phyloP scores from a whole-genome alignment of 257 asterid species.

The Nicotiana tabacum region DNA sequence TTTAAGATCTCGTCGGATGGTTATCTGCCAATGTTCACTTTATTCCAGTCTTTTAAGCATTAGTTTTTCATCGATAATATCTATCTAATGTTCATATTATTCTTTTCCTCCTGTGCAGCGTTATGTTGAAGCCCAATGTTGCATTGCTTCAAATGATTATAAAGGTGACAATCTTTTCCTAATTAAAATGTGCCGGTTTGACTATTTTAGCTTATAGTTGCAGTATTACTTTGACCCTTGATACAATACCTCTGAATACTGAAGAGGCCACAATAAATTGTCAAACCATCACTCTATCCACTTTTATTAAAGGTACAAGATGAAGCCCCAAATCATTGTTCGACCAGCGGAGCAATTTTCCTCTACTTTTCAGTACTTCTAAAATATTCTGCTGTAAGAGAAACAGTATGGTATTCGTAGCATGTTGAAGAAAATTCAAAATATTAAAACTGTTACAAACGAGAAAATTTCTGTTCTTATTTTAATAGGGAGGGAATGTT shows the following conservation, averaged over 20 bases:
- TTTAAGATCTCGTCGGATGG: too few relatives aligned
- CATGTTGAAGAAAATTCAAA: background rate
- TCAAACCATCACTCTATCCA: background rate
- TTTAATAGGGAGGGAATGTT: background rate
- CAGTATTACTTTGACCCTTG: background rate
- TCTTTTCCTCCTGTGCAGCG: conserved; percentile 49
- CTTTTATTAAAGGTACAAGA: background rate
- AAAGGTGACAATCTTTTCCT: conserved; percentile 57
- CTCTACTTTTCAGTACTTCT: background rate
- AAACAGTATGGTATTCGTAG: background rate
- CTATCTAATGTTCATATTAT: background rate
- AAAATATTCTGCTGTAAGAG: background rate
- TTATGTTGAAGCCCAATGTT: conserved; percentile 94
- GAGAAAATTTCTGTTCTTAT: background rate
- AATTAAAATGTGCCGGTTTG: background rate
- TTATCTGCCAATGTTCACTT: background rate
- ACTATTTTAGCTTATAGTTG: background rate
- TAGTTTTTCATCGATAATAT: background rate
- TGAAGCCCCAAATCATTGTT: too few relatives aligned
- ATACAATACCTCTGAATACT: background rate
- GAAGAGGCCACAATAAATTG: background rate
- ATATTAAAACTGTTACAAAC: background rate
- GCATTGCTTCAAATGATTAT: conserved; percentile 86
- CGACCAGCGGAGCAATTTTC: background rate
- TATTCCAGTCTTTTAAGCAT: background rate